Percentiles rank a stretch among this genome's conserved stretches.
Evolutionary conservation across 2,329 filamentous ascomycete species (phyloP).

Genomic region (Monascus ruber): DNA sequence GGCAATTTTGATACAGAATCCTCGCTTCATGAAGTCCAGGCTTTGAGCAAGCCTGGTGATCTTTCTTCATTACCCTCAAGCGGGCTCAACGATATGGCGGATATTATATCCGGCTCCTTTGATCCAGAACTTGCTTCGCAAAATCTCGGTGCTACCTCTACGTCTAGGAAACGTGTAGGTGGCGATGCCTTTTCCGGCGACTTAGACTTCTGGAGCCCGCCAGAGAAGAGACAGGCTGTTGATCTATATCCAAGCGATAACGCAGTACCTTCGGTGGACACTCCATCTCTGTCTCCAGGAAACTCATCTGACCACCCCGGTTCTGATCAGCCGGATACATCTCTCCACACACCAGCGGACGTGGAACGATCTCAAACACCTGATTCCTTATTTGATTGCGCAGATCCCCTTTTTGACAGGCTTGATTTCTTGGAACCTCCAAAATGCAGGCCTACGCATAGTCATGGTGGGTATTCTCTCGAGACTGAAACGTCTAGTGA

Average conservation of each 20-base stretch:
- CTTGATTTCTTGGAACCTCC: conserved; percentile 4
- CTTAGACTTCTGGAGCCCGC: conserved; percentile 3
- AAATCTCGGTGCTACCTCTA: conserved; percentile 7
- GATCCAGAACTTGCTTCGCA: conserved; percentile 8
- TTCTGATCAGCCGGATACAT: conserved; percentile 6
- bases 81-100: conserved; percentile 1
- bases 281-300: conserved; percentile 11
- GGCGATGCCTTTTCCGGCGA: conserved; percentile 12
- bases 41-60: no score
- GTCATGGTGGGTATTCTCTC: background rate
- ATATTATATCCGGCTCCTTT: conserved; percentile 8
- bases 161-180: conserved; percentile 13
- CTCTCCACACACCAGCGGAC: conserved; percentile 7
- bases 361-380: conserved; percentile 7
- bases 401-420: conserved; percentile 11
- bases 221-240: conserved; percentile 9
- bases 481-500: background rate
- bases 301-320: conserved; percentile 6
- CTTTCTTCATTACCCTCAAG: background rate
- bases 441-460: background rate
- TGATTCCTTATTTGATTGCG: conserved; percentile 9
- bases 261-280: conserved; percentile 6
- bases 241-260: conserved; percentile 2
- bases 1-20: background rate
- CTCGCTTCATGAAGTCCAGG: background rate